Evolutionary conservation across 805 yeast genomes (phyloP).

Genomic region (Cyberlindnera xylosilytica): DNA sequence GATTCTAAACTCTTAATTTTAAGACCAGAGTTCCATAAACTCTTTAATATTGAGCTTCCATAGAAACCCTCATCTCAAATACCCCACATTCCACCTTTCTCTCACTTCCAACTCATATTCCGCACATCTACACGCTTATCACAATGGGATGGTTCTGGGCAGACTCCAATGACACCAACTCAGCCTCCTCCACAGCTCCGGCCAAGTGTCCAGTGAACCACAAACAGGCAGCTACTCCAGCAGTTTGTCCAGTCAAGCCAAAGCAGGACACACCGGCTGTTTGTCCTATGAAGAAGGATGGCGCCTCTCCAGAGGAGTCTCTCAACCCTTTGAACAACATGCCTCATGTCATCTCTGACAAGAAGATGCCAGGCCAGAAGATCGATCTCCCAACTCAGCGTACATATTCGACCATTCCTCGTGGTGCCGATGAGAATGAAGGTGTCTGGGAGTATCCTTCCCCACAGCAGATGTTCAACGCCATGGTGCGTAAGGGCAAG

Average conservation of each 20-base stretch:
- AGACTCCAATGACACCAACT: slow-evolving; percentile 26
- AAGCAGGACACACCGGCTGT: slow-evolving; percentile 33
- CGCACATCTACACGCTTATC: background rate
- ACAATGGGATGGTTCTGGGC: slow-evolving; percentile 94
- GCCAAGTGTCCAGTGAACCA: slow-evolving; percentile 15
- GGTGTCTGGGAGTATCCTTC: slow-evolving; percentile 99
- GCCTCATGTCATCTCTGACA: slow-evolving; percentile 70
- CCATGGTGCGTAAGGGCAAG: slow-evolving; percentile 94
- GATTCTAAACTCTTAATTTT: no score
- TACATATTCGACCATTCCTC: slow-evolving; percentile 81
- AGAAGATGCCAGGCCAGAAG: slow-evolving; percentile 75
- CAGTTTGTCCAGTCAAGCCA: slow-evolving; percentile 41
- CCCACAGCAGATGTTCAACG: slow-evolving; percentile 98
- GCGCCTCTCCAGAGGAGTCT: slow-evolving; percentile 10
- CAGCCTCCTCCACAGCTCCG: slow-evolving; percentile 1
- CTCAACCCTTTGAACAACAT: slow-evolving; percentile 86
- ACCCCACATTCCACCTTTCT: no score
- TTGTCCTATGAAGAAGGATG: slow-evolving; percentile 37
- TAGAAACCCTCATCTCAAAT: no score
- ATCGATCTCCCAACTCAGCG: slow-evolving; percentile 78
- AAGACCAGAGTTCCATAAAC: no score
- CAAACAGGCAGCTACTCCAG: slow-evolving; percentile 15
- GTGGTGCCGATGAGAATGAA: slow-evolving; percentile 59
- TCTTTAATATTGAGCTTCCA: no score
- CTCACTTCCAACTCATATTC: background rate